Evolutionary conservation across 352 stramenopile species (phyloP).

Genomic region (Globisporangium yorkense): DNA sequence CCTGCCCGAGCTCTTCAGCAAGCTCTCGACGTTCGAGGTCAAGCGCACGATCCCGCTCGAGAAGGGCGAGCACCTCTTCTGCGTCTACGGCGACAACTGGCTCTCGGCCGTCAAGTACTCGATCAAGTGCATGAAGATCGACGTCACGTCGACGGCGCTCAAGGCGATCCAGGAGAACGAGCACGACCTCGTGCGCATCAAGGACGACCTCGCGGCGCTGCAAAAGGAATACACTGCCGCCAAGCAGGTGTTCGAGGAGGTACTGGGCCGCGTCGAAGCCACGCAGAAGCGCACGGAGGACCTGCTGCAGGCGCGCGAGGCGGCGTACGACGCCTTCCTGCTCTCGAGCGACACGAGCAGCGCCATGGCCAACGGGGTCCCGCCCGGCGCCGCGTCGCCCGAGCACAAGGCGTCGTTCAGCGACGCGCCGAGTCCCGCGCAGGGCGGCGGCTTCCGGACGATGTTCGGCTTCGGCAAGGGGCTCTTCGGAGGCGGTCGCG

Average conservation of each 20-base stretch:
- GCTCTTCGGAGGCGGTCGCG: slow-evolving; percentile 49
- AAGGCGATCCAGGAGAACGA: slow-evolving; percentile 68
- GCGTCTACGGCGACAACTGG: slow-evolving; percentile 88
- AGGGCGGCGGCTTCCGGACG: slow-evolving; percentile 31
- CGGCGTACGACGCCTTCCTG: slow-evolving; percentile 76
- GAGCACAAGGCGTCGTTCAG: slow-evolving; percentile 29
- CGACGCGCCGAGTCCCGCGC: slow-evolving; percentile 28
- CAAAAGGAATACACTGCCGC: slow-evolving; percentile 78
- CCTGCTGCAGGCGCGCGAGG: slow-evolving; percentile 54
- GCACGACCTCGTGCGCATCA: slow-evolving; percentile 67
- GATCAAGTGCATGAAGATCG: slow-evolving; percentile 82
- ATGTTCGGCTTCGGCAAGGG: slow-evolving; percentile 72
- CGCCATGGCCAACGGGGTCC: slow-evolving; percentile 20
- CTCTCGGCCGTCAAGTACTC: slow-evolving; percentile 85
- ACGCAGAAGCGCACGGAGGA: slow-evolving; percentile 73
- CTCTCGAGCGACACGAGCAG: slow-evolving; percentile 36
- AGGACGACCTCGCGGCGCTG: slow-evolving; percentile 65
- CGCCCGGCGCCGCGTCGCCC: slow-evolving; percentile 12
- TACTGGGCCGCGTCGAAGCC: slow-evolving; percentile 54
- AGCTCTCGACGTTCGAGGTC: slow-evolving; percentile 79
- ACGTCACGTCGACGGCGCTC: slow-evolving; percentile 43
- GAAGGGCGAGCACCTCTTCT: slow-evolving; percentile 80
- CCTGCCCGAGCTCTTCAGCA: slow-evolving; percentile 79
- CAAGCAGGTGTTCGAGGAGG: slow-evolving; percentile 79
- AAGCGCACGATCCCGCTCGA: slow-evolving; percentile 72